Conservation (phyloP, 495 filamentous ascomycete species). For the Hypoxylon intermedium region DNA sequence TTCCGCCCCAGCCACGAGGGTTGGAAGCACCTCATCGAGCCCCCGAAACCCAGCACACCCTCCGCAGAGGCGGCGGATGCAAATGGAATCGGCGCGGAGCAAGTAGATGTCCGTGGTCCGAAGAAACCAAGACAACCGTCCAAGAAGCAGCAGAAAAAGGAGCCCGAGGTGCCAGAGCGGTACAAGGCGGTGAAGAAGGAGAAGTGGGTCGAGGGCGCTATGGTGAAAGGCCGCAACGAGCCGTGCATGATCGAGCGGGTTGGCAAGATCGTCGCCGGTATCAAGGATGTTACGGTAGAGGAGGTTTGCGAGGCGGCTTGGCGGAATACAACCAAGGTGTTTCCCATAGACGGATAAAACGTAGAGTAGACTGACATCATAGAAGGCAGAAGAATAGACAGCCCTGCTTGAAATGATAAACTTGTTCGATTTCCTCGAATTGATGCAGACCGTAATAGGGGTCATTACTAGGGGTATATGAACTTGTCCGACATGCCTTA, state of each 20-base stretch:
- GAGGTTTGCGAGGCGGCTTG: conserved; percentile 88
- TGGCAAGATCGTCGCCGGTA: conserved; percentile 81
- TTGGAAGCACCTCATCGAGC: conserved; percentile 58
- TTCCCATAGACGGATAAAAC: conserved; percentile 67
- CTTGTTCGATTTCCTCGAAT: background rate
- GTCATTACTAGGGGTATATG: conserved; percentile 17
- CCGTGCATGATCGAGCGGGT: conserved; percentile 82
- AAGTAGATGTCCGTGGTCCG: background rate
- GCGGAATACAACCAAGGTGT: conserved; percentile 82
- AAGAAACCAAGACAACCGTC: conserved; percentile 40
- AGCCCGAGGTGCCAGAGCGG: conserved; percentile 53
- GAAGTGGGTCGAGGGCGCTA: conserved; percentile 78
- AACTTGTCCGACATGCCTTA: conserved; percentile 12
- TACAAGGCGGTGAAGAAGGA: conserved; percentile 83
- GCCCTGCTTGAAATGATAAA: background rate
- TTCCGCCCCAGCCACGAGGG: conserved; percentile 70
- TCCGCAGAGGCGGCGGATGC: conserved; percentile 14
- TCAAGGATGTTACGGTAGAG: conserved; percentile 79
- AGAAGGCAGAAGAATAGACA: conserved; percentile 2
- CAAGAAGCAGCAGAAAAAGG: conserved; percentile 55
- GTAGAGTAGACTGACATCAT: too few species aligned
- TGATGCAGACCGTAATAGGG: background rate
- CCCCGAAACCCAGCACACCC: conserved; percentile 18
- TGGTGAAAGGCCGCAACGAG: conserved; percentile 95
- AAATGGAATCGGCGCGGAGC: background rate